phyloP scores from a whole-genome alignment of 2,329 filamentous ascomycete species.

The Colletotrichum aenigma region DNA sequence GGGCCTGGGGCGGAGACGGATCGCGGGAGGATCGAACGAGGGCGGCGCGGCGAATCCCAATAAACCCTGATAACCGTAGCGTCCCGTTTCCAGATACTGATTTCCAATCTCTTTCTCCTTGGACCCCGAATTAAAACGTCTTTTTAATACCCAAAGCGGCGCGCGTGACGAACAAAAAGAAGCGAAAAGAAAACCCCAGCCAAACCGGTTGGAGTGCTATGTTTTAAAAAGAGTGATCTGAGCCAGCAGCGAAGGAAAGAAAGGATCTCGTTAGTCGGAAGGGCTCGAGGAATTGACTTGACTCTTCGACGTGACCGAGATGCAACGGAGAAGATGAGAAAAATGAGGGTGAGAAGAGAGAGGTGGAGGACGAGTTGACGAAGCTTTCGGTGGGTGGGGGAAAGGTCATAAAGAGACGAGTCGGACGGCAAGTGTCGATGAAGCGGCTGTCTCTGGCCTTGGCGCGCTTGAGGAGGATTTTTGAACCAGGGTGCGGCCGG shows the following conservation, averaged over 20 bases:
- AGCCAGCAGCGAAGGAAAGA: slow-evolving; percentile 62
- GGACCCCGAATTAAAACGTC: slow-evolving; percentile 18
- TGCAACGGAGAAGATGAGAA: slow-evolving; percentile 34
- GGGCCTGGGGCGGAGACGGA: slow-evolving; percentile 14
- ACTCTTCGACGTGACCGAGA: slow-evolving; percentile 51
- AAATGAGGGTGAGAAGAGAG: slow-evolving; percentile 30
- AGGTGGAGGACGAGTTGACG: slow-evolving; percentile 23
- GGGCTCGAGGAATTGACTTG: slow-evolving; percentile 37
- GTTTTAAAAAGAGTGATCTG: slow-evolving; percentile 51
- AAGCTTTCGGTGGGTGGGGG: slow-evolving; percentile 29
- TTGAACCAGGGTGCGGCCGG: slow-evolving; percentile 17
- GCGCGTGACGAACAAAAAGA: slow-evolving; percentile 28
- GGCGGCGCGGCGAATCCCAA: not conserved
- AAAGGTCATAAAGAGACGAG: slow-evolving; percentile 44
- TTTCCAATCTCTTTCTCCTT: slow-evolving; percentile 8
- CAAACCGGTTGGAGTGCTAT: not conserved
- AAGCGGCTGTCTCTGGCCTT: slow-evolving; percentile 6
- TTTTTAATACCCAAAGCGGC: slow-evolving; percentile 1
- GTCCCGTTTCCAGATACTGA: not conserved
- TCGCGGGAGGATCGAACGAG: not conserved
- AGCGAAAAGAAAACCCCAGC: slow-evolving; percentile 29
- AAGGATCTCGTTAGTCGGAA: slow-evolving; percentile 37
- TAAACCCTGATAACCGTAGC: not conserved
- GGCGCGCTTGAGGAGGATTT: slow-evolving; percentile 2
- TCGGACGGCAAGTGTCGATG: not conserved